phyloP scores from a whole-genome alignment of 2,329 filamentous ascomycete species.

The Alternaria atra region DNA sequence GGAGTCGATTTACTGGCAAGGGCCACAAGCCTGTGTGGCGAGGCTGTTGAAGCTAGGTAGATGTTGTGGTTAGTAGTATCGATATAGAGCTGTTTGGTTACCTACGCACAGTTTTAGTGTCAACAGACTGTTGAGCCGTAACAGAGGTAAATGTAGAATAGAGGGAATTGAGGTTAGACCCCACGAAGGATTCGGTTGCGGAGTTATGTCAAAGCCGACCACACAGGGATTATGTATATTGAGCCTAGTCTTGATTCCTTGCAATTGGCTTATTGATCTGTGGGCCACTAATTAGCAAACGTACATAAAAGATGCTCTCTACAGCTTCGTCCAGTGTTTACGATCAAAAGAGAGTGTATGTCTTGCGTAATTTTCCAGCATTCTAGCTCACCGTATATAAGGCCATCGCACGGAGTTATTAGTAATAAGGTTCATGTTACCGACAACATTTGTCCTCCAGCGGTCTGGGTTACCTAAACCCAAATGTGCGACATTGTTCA shows the following conservation, averaged over 20 bases:
- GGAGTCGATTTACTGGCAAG: not conserved
- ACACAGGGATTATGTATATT: not conserved
- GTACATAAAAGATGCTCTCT: not conserved
- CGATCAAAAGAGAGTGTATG: no score
- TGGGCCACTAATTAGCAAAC: not conserved
- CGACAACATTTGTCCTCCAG: no score
- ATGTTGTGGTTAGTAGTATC: not conserved
- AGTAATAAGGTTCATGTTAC: no score
- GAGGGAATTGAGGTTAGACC: not conserved
- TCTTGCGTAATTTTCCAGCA: no score
- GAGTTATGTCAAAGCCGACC: not conserved
- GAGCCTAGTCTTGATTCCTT: not conserved
- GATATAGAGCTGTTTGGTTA: not conserved
- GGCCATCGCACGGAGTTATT: no score
- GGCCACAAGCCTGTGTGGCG: not conserved
- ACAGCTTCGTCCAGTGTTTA: not conserved
- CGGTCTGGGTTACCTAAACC: no score
- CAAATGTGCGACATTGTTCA: no score
- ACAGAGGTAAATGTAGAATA: not conserved
- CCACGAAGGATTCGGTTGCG: not conserved
- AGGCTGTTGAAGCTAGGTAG: not conserved
- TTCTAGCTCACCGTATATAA: no score
- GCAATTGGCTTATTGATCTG: not conserved
- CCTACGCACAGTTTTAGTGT: not conserved
- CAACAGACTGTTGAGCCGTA: not conserved